A percentile compares a stretch with the other conserved stretches of the same genome.
Conservation (phyloP, 495 filamentous ascomycete species). For the Letharia lupina region DNA sequence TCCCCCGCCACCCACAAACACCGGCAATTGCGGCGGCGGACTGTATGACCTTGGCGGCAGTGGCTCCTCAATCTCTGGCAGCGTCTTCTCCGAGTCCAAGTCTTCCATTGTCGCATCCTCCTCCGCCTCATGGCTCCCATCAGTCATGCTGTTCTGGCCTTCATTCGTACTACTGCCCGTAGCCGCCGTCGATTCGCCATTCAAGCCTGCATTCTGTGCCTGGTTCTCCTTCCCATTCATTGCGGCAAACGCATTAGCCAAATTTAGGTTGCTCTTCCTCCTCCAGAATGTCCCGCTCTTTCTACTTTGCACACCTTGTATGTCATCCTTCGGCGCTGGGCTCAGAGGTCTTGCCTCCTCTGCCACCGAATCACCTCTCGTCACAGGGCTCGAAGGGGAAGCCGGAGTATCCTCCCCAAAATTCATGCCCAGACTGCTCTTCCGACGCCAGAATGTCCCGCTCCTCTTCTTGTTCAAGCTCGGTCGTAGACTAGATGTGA, state of each 20-base stretch:
- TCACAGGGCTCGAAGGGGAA: slow-evolving; percentile 1
- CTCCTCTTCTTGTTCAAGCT: slow-evolving; percentile 22
- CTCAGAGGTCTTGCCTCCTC: not conserved
- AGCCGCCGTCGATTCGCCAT: not conserved
- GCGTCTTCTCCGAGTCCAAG: slow-evolving; percentile 8
- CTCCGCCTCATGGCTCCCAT: slow-evolving; percentile 2
- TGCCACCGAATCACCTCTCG: not conserved
- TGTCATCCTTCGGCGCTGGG: slow-evolving; percentile 4
- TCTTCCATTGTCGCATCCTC: not conserved
- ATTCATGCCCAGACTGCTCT: slow-evolving; percentile 20
- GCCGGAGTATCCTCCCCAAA: slow-evolving; percentile 12
- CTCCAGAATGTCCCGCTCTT: slow-evolving; percentile 23
- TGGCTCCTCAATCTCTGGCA: slow-evolving; percentile 2
- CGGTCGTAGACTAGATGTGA: slow-evolving; percentile 8
- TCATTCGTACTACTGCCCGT: not conserved
- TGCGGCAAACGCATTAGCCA: slow-evolving; percentile 4
- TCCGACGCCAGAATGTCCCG: slow-evolving; percentile 23
- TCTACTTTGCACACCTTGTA: slow-evolving; percentile 9
- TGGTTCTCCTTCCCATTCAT: not conserved
- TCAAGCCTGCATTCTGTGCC: not conserved
- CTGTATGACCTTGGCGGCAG: slow-evolving; percentile 12
- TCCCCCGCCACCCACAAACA: slow-evolving; percentile 16
- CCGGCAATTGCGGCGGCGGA: slow-evolving; percentile 21
- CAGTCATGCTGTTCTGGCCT: not conserved
- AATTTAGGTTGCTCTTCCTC: slow-evolving; percentile 14